These are phyloP conservation scores for Naganishia sp. DNA, from an alignment of 1,284 basidiomycete genomes.

Conservation along the genomic window DNA sequence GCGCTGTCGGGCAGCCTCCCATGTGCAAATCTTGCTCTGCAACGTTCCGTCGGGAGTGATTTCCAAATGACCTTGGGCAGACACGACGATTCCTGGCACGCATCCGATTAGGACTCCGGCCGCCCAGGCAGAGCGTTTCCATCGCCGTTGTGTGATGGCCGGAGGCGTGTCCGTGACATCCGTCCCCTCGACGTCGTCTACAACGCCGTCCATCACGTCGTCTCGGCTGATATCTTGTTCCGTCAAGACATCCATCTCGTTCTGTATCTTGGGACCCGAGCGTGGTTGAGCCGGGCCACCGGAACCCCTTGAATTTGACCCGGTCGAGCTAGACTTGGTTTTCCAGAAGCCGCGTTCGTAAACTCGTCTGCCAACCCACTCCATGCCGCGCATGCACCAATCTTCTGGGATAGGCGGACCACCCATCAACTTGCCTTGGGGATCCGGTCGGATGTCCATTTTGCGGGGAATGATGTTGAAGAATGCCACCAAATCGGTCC, in stretches of 20 bases:
- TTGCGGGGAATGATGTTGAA: constrained; percentile 55
- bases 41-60: constrained; percentile 66
- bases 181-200: constrained; percentile 63
- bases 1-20: constrained; percentile 62
- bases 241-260: constrained; percentile 78
- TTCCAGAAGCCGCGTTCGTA: constrained; percentile 91
- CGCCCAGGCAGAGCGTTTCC: constrained; percentile 72
- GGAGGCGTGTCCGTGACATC: constrained; percentile 56
- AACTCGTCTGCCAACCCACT: constrained; percentile 85
- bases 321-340: constrained; percentile 37
- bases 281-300: constrained; percentile 57
- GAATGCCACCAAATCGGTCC: constrained; percentile 72
- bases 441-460: constrained; percentile 62
- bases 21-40: constrained; percentile 67
- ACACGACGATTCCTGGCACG: constrained; percentile 74
- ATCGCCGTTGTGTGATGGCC: constrained; percentile 58
- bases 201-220: constrained; percentile 68
- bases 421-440: constrained; percentile 55
- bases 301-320: constrained; percentile 49
- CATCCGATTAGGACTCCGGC: constrained; percentile 68
- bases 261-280: constrained; percentile 53
- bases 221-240: constrained; percentile 57
- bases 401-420: constrained; percentile 80
- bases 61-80: constrained; percentile 61
- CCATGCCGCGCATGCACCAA: constrained; percentile 92